Percentiles rank a stretch among this genome's conserved stretches.
phyloP scores from a whole-genome alignment of 192 early-diverging fungal species.

The Pilaira anomala region DNA sequence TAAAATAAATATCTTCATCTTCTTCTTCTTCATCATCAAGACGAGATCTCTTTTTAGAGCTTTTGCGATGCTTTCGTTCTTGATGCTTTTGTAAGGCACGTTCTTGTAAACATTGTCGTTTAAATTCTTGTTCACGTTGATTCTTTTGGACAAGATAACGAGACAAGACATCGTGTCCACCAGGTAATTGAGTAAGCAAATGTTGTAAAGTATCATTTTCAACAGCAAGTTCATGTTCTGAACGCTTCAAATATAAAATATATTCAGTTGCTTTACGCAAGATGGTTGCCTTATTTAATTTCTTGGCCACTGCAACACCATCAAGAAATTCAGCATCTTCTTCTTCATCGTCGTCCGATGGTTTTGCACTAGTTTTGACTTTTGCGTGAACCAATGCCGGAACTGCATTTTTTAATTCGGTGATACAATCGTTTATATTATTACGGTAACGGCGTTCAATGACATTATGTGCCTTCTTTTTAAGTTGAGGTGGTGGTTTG shows the following conservation, averaged over 20 bases:
- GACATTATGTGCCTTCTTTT: constrained; percentile 91
- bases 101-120: neutral
- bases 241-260: constrained; percentile 60
- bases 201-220: constrained; percentile 47
- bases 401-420: constrained; percentile 79
- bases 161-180: constrained; percentile 27
- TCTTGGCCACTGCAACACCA: constrained; percentile 79
- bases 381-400: constrained; percentile 69
- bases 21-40: neutral
- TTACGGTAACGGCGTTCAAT: constrained; percentile 94
- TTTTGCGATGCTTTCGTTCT: neutral
- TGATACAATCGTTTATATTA: constrained; percentile 94
- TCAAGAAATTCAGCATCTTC: constrained; percentile 16
- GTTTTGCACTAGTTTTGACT: constrained; percentile 14
- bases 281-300: constrained; percentile 94
- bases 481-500: constrained; percentile 43
- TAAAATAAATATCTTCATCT: neutral
- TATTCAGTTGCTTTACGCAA: constrained; percentile 91
- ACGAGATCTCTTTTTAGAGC: constrained; percentile 10
- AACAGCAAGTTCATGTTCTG: constrained; percentile 30
- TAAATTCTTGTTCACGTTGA: constrained; percentile 12
- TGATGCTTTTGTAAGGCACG: constrained; percentile 1
- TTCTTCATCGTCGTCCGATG: constrained; percentile 39
- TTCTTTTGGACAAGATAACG: constrained; percentile 6
- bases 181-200: constrained; percentile 42